These are phyloP conservation scores for Rutstroemia sp. DNA, from an alignment of 2,329 filamentous ascomycete species.

Conservation along the genomic window DNA sequence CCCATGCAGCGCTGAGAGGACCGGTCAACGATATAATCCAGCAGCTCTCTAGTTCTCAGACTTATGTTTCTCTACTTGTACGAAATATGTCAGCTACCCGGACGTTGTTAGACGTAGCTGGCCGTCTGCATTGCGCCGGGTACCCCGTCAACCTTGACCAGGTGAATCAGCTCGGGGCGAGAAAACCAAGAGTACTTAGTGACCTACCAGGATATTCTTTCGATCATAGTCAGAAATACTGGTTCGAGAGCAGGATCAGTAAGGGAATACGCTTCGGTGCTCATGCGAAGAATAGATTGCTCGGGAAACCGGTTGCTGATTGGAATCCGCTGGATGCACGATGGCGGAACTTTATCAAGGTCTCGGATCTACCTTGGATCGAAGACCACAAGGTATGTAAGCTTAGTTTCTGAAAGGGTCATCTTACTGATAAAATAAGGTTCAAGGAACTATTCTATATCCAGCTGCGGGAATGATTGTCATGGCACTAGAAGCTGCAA, in stretches of 20 bases:
- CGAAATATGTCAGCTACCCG: background rate
- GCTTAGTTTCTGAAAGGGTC: background rate
- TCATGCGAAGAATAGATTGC: slow-evolving; percentile 33
- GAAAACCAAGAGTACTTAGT: slow-evolving; percentile 21
- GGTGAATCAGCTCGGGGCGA: background rate
- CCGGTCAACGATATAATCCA: slow-evolving; percentile 19
- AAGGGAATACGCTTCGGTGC: slow-evolving; percentile 37
- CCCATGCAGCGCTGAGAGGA: slow-evolving; percentile 29
- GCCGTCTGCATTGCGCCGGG: background rate
- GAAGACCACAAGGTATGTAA: slow-evolving; percentile 1
- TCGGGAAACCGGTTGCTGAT: slow-evolving; percentile 24
- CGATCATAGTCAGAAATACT: slow-evolving; percentile 43
- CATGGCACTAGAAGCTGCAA: slow-evolving; percentile 27
- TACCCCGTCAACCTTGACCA: background rate
- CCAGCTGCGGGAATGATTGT: slow-evolving; percentile 27
- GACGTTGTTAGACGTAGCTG: background rate
- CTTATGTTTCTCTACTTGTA: background rate
- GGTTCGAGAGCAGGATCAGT: slow-evolving; percentile 45
- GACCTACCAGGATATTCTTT: slow-evolving; percentile 45
- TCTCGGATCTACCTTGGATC: slow-evolving; percentile 25
- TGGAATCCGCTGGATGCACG: slow-evolving; percentile 15
- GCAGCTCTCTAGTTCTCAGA: background rate
- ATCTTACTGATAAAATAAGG: background rate
- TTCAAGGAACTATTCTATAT: slow-evolving; percentile 19
- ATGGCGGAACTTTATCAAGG: slow-evolving; percentile 27